phyloP scores from a whole-genome alignment of 2,329 filamentous ascomycete species.

The Ambrosiella beaveri region DNA sequence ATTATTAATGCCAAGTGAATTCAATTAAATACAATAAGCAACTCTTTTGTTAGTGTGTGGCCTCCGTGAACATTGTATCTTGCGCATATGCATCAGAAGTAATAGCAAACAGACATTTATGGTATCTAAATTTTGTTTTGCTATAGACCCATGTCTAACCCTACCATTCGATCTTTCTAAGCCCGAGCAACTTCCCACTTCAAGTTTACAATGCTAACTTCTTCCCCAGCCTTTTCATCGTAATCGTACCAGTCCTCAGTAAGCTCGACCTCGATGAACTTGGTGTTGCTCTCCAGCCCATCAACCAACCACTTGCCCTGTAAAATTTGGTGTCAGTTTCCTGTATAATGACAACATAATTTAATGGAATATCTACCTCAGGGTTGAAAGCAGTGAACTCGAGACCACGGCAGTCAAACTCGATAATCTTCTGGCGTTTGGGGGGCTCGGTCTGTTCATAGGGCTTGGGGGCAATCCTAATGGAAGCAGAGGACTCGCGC shows the following conservation, averaged over 20 bases:
- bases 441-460: constrained; percentile 58
- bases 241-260: constrained; percentile 96
- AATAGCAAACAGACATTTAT: too few relatives aligned
- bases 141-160: neutral
- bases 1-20: neutral
- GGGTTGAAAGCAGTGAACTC: constrained; percentile 85
- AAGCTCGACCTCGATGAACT: constrained; percentile 69
- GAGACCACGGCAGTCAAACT: constrained; percentile 84
- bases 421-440: constrained; percentile 62
- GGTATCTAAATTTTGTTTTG: neutral
- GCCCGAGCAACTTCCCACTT: constrained; percentile 70
- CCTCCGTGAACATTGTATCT: too few relatives aligned
- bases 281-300: constrained; percentile 61
- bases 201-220: constrained; percentile 81
- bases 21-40: too few relatives aligned
- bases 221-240: constrained; percentile 79
- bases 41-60: too few relatives aligned
- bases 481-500: constrained; percentile 73
- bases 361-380: constrained; percentile 40
- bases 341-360: constrained; percentile 11
- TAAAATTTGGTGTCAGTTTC: neutral
- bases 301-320: constrained; percentile 83
- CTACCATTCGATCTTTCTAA: constrained; percentile 22
- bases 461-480: constrained; percentile 53
- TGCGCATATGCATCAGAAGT: too few relatives aligned